These are phyloP conservation scores for Chrysoporthe puriensis DNA, from an alignment of 2,329 filamentous ascomycete species.

Conservation along the genomic window DNA sequence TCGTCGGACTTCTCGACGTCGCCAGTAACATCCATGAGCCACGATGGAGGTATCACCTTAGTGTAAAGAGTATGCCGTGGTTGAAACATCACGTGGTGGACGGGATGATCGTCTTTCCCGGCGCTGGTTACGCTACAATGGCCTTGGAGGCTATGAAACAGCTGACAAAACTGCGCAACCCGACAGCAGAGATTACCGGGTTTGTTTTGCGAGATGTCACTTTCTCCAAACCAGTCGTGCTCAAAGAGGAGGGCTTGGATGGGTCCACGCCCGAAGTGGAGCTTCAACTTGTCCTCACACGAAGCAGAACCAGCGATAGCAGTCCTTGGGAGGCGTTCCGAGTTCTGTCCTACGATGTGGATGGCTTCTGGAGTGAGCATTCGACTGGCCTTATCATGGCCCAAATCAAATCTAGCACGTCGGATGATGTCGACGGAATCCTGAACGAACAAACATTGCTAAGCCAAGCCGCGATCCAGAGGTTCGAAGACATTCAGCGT, in stretches of 20 bases:
- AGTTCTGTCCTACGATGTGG: slow-evolving; percentile 8
- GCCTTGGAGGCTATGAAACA: slow-evolving; percentile 14
- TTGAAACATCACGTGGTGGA: slow-evolving; percentile 14
- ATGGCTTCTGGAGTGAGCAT: slow-evolving; percentile 15
- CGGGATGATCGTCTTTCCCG: slow-evolving; percentile 12
- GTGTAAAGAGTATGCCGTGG: slow-evolving; percentile 8
- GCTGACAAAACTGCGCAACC: slow-evolving; percentile 3
- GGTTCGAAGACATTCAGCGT: slow-evolving; percentile 9
- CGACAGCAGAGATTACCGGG: neutral
- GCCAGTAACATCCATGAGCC: neutral
- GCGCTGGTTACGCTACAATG: slow-evolving; percentile 14
- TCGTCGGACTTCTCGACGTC: slow-evolving; percentile 5
- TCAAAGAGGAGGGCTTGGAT: neutral
- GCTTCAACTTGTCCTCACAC: slow-evolving; percentile 16
- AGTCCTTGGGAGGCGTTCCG: slow-evolving; percentile 20
- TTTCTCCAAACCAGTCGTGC: slow-evolving; percentile 16
- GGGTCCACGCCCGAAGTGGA: slow-evolving; percentile 13
- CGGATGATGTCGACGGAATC: slow-evolving; percentile 4
- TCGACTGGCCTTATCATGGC: slow-evolving; percentile 10
- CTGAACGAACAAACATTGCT: neutral
- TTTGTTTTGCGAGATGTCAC: slow-evolving; percentile 9
- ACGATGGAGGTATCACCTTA: slow-evolving; percentile 13
- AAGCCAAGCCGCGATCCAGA: neutral
- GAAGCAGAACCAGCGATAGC: neutral
- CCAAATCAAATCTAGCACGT: neutral